Evolutionary conservation across 176 grass and related monocot species (phyloP).

Genomic region (Chrysopogon serrulatus): DNA sequence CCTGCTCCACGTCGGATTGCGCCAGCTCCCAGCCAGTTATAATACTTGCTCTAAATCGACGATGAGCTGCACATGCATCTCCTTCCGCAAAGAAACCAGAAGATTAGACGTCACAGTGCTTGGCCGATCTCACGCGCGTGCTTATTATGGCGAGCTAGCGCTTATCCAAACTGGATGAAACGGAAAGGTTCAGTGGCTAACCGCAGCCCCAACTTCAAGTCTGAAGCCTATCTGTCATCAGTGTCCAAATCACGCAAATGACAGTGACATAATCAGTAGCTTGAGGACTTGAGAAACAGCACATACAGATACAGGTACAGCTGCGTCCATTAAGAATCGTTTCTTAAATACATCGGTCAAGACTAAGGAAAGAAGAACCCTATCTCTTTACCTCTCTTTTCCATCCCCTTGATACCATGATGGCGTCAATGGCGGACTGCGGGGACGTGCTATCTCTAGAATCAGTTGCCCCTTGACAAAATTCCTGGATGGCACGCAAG

Average conservation of each 20-base stretch:
- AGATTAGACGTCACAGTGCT: background rate
- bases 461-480: background rate
- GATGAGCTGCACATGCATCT: background rate
- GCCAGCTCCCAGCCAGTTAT: no score
- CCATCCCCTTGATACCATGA: no score
- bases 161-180: background rate
- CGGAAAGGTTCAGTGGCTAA: background rate
- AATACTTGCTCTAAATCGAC: no score
- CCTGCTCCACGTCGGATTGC: no score
- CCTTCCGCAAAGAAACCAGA: background rate
- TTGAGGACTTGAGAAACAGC: constrained; percentile 12
- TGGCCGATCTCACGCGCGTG: background rate
- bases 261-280: constrained; percentile 9
- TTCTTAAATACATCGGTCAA: background rate
- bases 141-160: background rate
- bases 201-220: background rate
- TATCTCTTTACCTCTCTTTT: background rate
- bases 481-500: background rate
- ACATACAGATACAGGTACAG: background rate
- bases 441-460: no score
- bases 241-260: background rate
- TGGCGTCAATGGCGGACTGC: no score
- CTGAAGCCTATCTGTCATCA: background rate
- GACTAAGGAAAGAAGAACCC: background rate
- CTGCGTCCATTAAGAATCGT: background rate